Conservation (phyloP, 2,329 filamentous ascomycete species). For the Aspergillus aculeatinus region DNA sequence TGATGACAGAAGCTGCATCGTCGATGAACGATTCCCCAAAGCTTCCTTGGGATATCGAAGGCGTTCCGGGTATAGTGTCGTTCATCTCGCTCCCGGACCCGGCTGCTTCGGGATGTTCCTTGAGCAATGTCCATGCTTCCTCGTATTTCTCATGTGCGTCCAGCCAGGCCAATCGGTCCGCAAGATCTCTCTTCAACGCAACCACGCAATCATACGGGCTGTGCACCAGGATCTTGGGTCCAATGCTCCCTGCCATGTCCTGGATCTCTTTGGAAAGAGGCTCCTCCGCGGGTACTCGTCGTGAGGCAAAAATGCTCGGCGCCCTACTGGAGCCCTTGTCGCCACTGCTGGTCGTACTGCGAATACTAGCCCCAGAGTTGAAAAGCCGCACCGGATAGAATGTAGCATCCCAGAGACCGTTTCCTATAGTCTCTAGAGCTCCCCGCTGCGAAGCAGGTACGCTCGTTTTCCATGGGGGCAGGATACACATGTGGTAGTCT, state of each 20-base stretch:
- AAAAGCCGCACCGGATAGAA: constrained; percentile 86
- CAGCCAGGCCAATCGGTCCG: constrained; percentile 84
- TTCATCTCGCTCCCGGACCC: constrained; percentile 39
- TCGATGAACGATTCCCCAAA: constrained; percentile 71
- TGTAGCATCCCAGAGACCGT: constrained; percentile 82
- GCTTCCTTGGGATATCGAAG: constrained; percentile 42
- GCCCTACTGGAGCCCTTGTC: constrained; percentile 57
- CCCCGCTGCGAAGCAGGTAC: constrained; percentile 66
- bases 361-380: constrained; percentile 78
- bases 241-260: constrained; percentile 53
- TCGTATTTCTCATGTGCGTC: constrained; percentile 77
- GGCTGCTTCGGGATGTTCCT: constrained; percentile 77
- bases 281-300: constrained; percentile 48
- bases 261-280: constrained; percentile 44
- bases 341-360: constrained; percentile 54
- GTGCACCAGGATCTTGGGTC: constrained; percentile 86
- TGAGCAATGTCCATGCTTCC: constrained; percentile 83
- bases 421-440: constrained; percentile 72
- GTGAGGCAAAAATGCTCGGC: constrained; percentile 54
- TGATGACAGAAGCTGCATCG: constrained; percentile 60
- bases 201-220: constrained; percentile 97
- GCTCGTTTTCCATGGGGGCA: constrained; percentile 72
- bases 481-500: constrained; percentile 85
- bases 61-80: constrained; percentile 33
- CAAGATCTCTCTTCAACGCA: constrained; percentile 79